phyloP scores from a whole-genome alignment of 257 asterid genomes.

The Cruciata laevipes region DNA sequence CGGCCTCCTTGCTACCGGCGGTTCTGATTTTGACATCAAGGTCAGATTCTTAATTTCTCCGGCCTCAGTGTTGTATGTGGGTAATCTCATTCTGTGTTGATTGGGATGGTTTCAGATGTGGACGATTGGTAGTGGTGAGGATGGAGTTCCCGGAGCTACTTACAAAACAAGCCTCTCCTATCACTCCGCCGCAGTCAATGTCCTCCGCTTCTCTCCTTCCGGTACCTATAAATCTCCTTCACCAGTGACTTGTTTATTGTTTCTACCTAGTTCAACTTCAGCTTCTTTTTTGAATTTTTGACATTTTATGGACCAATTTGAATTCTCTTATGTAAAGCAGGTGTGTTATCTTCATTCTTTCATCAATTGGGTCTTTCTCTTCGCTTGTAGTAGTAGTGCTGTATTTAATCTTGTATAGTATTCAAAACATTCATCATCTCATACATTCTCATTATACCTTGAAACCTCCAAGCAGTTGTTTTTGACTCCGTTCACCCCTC shows the following conservation, averaged over 20 bases:
- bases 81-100: conserved; percentile 1
- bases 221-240: conserved; percentile 27
- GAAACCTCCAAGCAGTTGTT: too few relatives aligned
- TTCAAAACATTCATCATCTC: background rate
- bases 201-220: conserved; percentile 85
- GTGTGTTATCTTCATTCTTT: too few relatives aligned
- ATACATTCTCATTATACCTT: too few relatives aligned
- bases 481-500: too few relatives aligned
- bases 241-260: too few relatives aligned
- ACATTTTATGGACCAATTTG: too few relatives aligned
- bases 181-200: conserved; percentile 81
- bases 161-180: conserved; percentile 71
- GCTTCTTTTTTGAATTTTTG: too few relatives aligned
- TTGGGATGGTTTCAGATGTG: conserved; percentile 48
- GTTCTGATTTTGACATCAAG: conserved; percentile 94
- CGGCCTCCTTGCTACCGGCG: conserved; percentile 79
- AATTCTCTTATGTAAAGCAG: too few relatives aligned
- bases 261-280: too few relatives aligned
- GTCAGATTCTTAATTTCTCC: conserved; percentile 23
- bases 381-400: background rate
- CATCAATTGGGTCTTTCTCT: too few relatives aligned
- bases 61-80: background rate
- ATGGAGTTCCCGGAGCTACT: conserved; percentile 54
- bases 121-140: conserved; percentile 43
- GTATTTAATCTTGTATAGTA: background rate